A percentile compares a stretch with the other conserved stretches of the same genome.
phyloP scores from a whole-genome alignment of 495 filamentous ascomycete genomes.

The Penicillium malachiteum region DNA sequence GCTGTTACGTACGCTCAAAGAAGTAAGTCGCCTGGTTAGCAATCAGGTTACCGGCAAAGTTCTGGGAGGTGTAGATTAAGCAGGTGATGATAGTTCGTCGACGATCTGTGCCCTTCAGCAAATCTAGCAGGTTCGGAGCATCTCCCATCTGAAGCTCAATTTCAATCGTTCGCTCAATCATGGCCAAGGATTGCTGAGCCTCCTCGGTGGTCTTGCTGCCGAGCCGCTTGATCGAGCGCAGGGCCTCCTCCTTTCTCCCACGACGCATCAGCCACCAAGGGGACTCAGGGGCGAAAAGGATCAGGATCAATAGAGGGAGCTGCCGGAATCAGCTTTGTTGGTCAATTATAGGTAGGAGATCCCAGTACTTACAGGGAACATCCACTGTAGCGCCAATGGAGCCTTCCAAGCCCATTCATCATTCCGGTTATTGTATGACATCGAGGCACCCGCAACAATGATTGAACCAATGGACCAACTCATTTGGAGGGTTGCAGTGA shows the following conservation, averaged over 20 bases:
- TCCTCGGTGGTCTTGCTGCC: slow-evolving; percentile 55
- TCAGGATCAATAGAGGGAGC: slow-evolving; percentile 64
- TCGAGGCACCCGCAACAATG: slow-evolving; percentile 66
- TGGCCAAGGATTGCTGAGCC: slow-evolving; percentile 68
- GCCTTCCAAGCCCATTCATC: slow-evolving; percentile 65
- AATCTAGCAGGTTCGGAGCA: slow-evolving; percentile 65
- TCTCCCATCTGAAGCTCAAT: slow-evolving; percentile 64
- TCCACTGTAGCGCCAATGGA: slow-evolving; percentile 73
- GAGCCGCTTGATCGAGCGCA: slow-evolving; percentile 61
- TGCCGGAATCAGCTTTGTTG: slow-evolving; percentile 46
- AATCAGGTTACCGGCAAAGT: slow-evolving; percentile 11
- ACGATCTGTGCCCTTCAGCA: slow-evolving; percentile 69
- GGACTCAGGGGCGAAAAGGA: slow-evolving; percentile 69
- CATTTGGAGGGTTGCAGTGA: slow-evolving; percentile 77
- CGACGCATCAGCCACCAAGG: slow-evolving; percentile 81
- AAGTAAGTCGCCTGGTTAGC: slow-evolving; percentile 61
- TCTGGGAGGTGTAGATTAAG: slow-evolving; percentile 46
- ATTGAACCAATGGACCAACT: slow-evolving; percentile 75
- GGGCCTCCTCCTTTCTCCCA: slow-evolving; percentile 63
- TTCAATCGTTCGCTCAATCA: slow-evolving; percentile 80
- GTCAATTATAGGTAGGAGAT: background rate
- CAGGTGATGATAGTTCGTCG: slow-evolving; percentile 74
- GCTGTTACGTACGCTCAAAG: slow-evolving; percentile 61
- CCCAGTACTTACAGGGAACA: slow-evolving; percentile 58
- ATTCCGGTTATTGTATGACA: slow-evolving; percentile 48